A percentile compares a stretch with the other conserved stretches of the same genome.
Evolutionary conservation across 345 rosid species (phyloP).

Genomic region (Salix purpurea): DNA sequence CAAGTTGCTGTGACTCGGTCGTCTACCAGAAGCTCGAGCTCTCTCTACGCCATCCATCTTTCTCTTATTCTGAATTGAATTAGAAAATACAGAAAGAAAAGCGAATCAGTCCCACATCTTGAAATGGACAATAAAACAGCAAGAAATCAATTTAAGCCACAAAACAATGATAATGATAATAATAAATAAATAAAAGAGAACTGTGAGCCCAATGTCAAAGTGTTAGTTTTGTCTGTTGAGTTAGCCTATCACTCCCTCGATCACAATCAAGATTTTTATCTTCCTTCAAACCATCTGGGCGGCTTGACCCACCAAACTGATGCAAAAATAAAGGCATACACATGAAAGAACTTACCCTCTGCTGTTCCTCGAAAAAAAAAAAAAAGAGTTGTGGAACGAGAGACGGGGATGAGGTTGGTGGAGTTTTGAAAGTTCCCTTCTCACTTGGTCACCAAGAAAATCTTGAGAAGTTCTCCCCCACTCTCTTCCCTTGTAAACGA

Average conservation of each 20-base stretch:
- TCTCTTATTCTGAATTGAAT: background rate
- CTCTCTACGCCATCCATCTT: slow-evolving; percentile 37
- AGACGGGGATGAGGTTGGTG: background rate
- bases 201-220: background rate
- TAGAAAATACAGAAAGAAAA: background rate
- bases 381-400: background rate
- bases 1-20: slow-evolving; percentile 3
- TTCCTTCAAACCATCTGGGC: too few relatives aligned
- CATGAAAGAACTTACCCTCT: background rate
- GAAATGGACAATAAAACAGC: background rate
- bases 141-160: background rate
- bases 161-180: background rate
- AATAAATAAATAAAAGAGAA: background rate
- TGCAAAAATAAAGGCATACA: background rate
- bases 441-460: background rate
- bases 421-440: background rate
- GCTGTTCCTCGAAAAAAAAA: too few relatives aligned
- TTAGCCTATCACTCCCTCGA: background rate
- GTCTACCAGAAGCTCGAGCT: slow-evolving; percentile 25
- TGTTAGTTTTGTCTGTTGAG: background rate
- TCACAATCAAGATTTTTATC: too few relatives aligned
- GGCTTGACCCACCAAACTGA: background rate
- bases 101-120: background rate
- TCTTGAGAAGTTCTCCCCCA: background rate
- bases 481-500: background rate